Evolutionary conservation across 2,329 filamentous ascomycete genomes (phyloP).

Genomic region (Septoria linicola): DNA sequence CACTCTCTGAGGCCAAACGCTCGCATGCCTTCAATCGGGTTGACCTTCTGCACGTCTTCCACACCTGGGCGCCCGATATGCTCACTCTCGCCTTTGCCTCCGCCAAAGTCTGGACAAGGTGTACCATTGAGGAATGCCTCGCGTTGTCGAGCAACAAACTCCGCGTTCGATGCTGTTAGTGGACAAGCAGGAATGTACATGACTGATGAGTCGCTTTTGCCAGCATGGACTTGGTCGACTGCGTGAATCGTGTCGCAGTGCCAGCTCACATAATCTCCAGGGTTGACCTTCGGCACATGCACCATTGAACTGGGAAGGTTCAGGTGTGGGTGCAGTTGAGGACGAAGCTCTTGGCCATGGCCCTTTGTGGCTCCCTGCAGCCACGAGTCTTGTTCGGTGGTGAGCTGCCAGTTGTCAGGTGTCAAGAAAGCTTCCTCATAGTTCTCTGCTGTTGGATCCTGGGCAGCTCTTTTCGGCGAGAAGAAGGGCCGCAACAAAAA

Average conservation of each 20-base stretch:
- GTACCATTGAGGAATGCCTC: slow-evolving; percentile 65
- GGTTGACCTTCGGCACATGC: slow-evolving; percentile 65
- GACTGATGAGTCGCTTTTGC: slow-evolving; percentile 73
- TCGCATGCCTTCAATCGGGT: slow-evolving; percentile 49
- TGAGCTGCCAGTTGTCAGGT: slow-evolving; percentile 61
- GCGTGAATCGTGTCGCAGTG: slow-evolving; percentile 75
- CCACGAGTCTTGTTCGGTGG: slow-evolving; percentile 53
- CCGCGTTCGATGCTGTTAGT: slow-evolving; percentile 70
- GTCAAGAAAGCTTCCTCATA: slow-evolving; percentile 49
- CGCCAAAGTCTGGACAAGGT: slow-evolving; percentile 50
- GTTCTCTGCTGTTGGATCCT: slow-evolving; percentile 37
- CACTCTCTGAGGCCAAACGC: slow-evolving; percentile 56
- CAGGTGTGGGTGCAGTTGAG: slow-evolving; percentile 67
- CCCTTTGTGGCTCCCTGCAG: slow-evolving; percentile 71
- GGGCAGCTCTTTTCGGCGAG: slow-evolving; percentile 47
- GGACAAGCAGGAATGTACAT: slow-evolving; percentile 88
- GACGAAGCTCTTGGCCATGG: slow-evolving; percentile 66
- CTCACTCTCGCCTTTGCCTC: slow-evolving; percentile 62
- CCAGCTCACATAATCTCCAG: slow-evolving; percentile 75
- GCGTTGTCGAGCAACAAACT: slow-evolving; percentile 69
- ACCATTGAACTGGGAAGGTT: slow-evolving; percentile 68
- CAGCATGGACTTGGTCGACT: slow-evolving; percentile 75
- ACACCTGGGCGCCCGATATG: slow-evolving; percentile 46
- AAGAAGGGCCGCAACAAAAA: slow-evolving; percentile 84
- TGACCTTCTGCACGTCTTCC: slow-evolving; percentile 40